Evolutionary conservation across 2,329 filamentous ascomycete genomes (phyloP).

Genomic region (Ramichloridium luteum): DNA sequence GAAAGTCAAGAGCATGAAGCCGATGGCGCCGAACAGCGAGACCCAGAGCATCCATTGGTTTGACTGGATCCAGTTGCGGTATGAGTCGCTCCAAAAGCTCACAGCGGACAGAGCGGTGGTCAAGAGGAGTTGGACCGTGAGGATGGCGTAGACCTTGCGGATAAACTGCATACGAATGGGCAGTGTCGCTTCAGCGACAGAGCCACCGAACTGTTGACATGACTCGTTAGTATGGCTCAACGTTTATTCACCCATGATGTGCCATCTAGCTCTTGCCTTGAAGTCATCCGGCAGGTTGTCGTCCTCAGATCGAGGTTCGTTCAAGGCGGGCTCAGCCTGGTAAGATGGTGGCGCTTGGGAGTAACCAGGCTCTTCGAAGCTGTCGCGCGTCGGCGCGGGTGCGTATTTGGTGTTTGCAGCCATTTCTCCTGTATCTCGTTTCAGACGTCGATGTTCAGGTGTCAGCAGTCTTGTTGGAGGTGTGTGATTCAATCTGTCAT

Average conservation of each 20-base stretch:
- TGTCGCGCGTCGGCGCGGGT: slow-evolving; percentile 73
- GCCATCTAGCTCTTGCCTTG: slow-evolving; percentile 47
- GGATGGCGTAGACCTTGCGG: slow-evolving; percentile 86
- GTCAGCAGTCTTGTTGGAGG: no score
- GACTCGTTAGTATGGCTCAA: slow-evolving; percentile 8
- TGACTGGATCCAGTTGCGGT: slow-evolving; percentile 76
- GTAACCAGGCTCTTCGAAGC: slow-evolving; percentile 59
- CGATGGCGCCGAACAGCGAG: slow-evolving; percentile 72
- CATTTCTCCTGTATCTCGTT: no score
- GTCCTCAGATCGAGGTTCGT: slow-evolving; percentile 59
- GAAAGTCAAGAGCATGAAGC: slow-evolving; percentile 76
- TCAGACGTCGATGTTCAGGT: no score
- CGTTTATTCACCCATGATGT: neutral
- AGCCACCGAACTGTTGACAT: slow-evolving; percentile 75
- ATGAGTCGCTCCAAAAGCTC: slow-evolving; percentile 70
- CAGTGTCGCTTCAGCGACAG: slow-evolving; percentile 82
- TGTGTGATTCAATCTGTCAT: no score
- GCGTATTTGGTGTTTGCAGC: slow-evolving; percentile 70
- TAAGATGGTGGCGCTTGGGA: slow-evolving; percentile 77
- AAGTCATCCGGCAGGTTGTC: slow-evolving; percentile 96
- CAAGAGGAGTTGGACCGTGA: slow-evolving; percentile 84
- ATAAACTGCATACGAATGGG: slow-evolving; percentile 75
- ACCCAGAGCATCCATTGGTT: slow-evolving; percentile 76
- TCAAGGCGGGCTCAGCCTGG: slow-evolving; percentile 49
- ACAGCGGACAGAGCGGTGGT: slow-evolving; percentile 70